These are phyloP conservation scores for Annona squamosa DNA, from an alignment of 164 flowering plant genomes.

Conservation along the genomic window DNA sequence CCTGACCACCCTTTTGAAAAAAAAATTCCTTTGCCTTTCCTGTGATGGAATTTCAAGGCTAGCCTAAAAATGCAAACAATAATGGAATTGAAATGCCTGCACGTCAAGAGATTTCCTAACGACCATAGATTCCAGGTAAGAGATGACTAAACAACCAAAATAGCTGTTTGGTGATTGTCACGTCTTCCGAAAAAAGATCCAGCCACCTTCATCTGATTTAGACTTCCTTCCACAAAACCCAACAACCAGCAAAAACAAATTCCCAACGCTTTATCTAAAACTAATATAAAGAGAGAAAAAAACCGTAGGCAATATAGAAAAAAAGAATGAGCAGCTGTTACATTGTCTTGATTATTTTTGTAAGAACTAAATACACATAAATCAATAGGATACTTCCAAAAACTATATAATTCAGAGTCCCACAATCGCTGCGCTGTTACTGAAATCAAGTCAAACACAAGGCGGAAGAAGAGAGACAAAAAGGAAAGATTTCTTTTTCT, in stretches of 20 bases:
- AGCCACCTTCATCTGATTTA: not conserved
- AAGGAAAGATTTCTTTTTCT: not conserved
- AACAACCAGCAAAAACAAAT: not conserved
- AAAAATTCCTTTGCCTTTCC: too few species aligned
- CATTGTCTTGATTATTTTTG: conserved; percentile 9
- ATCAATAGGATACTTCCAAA: not conserved
- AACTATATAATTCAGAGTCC: not conserved
- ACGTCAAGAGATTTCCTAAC: too few species aligned
- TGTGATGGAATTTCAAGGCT: too few species aligned
- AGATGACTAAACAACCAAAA: not conserved
- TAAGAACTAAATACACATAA: conserved; percentile 24
- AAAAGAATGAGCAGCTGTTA: conserved; percentile 13
- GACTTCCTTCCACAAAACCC: not conserved
- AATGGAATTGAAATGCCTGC: too few species aligned
- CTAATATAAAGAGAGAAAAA: not conserved
- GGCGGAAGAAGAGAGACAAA: not conserved
- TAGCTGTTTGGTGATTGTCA: conserved; percentile 1
- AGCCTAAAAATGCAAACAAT: too few species aligned
- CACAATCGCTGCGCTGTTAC: not conserved
- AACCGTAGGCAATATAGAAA: conserved; percentile 1
- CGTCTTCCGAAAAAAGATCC: not conserved
- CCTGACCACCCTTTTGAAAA: not conserved
- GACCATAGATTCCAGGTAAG: too few species aligned
- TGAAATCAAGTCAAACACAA: not conserved
- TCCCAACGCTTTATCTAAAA: not conserved